Evolutionary conservation across 2,329 filamentous ascomycete genomes (phyloP), one percentile per base, ranked within the genome.

Genomic region (Botrytis squamosa): DNA sequence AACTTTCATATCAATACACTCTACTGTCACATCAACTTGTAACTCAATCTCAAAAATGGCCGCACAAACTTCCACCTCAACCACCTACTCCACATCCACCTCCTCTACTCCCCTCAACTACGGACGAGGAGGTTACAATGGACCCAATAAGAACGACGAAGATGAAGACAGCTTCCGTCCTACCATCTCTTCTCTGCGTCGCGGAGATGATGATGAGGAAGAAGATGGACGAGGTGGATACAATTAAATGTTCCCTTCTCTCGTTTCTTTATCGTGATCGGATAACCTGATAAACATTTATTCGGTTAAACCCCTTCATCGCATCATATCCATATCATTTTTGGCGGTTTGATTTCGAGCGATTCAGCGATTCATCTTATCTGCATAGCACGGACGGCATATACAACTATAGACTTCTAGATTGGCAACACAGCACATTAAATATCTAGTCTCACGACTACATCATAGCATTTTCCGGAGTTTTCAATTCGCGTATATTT

Each of bases 141-240:
- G 75, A 3, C 77, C 78, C 36, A 74, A 72, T 70, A 46, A 70
- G 25, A 57, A 36, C 12, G 70, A 71, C 38, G 67, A 72, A 4
- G 75, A 74, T 38, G 75, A 75, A 29, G 72, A 77, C 29, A 74
- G 75, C 33, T 69, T 63, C 18, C 70, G 60, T 40, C 67, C 71
- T 22, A 33, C n/a, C 60, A 33, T 64, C 25, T 25, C 64, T 18
- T 29, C 36, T 64, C 70, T 38, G 4, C 64, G 68, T 74, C 74
- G 76, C 16, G 74, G 71, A 9, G 79, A 78, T 66, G 79, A 80
- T n/a, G 79, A 80, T 65, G 79, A 80, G 33, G 78, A 79, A 66
- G 78, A 80, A 66, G 80, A 80, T 70, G 79, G 80, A 75, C 75
- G 80, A 8, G 79, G 80, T 40, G 80, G 79, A 33, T 78, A 79